These are phyloP conservation scores for Isatis lusitanica DNA, from an alignment of 441 rosid species.

Conservation along the genomic window DNA sequence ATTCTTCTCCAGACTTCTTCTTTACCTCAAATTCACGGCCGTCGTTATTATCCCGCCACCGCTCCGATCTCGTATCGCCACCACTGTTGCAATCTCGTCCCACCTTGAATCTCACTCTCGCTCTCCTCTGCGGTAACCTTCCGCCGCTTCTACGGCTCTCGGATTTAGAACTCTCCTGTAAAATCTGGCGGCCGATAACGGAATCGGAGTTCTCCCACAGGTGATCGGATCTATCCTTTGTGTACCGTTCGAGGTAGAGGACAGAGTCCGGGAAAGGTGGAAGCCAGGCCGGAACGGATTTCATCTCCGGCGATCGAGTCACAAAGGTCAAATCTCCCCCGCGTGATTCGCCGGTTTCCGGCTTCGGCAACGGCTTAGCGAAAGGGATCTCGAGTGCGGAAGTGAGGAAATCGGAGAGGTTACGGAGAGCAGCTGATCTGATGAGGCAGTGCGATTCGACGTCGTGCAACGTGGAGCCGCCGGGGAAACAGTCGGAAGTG, in stretches of 20 bases:
- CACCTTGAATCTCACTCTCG: conserved; percentile 27
- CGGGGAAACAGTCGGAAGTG: conserved; percentile 41
- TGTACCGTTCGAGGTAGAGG: neutral
- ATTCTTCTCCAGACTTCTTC: conserved; percentile 1
- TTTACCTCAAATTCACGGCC: neutral
- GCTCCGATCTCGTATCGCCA: neutral
- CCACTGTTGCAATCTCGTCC: neutral
- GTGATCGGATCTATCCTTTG: conserved; percentile 5
- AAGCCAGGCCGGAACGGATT: conserved; percentile 30
- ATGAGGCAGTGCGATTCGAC: conserved; percentile 30
- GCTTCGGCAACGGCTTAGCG: conserved; percentile 49
- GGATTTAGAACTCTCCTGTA: neutral
- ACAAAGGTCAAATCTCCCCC: neutral
- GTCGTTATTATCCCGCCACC: neutral
- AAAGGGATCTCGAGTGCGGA: conserved; percentile 51
- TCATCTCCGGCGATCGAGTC: neutral
- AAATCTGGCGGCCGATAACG: neutral
- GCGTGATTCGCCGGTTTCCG: neutral
- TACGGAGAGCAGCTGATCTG: conserved; percentile 37
- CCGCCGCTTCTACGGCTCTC: conserved; percentile 3
- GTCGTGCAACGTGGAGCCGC: conserved; percentile 42
- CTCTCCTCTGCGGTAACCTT: conserved; percentile 18
- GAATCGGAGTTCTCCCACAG: conserved; percentile 33
- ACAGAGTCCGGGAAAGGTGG: conserved; percentile 35
- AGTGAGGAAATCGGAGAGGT: conserved; percentile 40